Conservation (phyloP, 306 rosid genomes). For the Vigna mungo region DNA sequence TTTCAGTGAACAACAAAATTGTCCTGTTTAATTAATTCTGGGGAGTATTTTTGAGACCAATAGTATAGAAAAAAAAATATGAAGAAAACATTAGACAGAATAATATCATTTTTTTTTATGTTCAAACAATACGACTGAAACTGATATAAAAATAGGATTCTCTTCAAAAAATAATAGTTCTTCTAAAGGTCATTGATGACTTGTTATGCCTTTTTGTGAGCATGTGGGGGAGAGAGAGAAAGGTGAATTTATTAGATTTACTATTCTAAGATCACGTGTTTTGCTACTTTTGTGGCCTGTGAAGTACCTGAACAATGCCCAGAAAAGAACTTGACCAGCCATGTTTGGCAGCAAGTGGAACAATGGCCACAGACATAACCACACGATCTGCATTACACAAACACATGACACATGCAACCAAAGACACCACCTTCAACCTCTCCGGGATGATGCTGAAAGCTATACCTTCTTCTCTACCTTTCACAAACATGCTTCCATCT, state of each 20-base stretch:
- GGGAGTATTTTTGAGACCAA: background rate
- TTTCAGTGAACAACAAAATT: background rate
- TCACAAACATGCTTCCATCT: constrained; percentile 63
- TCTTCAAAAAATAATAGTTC: background rate
- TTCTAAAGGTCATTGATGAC: constrained; percentile 4
- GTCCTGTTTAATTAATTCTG: background rate
- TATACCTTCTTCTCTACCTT: constrained; percentile 42
- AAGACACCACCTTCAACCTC: constrained; percentile 77
- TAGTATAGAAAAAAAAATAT: background rate
- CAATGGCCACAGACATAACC: constrained; percentile 93
- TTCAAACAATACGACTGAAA: background rate
- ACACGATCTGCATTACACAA: constrained; percentile 94
- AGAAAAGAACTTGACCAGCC: constrained; percentile 90
- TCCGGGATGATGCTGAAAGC: constrained; percentile 61
- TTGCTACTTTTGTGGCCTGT: background rate
- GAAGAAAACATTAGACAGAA: background rate
- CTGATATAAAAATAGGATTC: background rate
- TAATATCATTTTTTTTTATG: background rate
- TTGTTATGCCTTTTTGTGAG: background rate
- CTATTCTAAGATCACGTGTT: background rate
- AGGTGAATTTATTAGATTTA: too few relatives aligned
- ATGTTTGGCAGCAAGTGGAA: constrained; percentile 78
- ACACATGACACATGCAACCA: constrained; percentile 87
- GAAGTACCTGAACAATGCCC: constrained; percentile 85
- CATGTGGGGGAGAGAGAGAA: background rate